Evolutionary conservation across 306 rosid genomes (phyloP).

Genomic region (Styphnolobium japonicum): DNA sequence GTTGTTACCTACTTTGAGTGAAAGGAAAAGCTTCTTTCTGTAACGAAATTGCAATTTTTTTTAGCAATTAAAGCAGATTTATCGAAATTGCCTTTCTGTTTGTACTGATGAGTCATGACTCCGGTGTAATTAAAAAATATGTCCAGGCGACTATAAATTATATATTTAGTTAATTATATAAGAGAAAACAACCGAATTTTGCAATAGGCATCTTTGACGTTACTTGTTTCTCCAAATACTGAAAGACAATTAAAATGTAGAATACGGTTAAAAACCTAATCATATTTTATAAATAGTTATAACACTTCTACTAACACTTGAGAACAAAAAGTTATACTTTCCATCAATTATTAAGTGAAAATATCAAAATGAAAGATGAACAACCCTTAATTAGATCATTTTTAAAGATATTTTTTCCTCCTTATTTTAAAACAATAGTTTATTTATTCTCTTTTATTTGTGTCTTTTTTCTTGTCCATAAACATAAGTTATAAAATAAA

Average conservation of each 20-base stretch:
- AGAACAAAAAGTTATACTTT: too few relatives aligned
- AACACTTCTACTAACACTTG: too few relatives aligned
- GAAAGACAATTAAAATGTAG: background rate
- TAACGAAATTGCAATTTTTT: background rate
- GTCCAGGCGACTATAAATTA: background rate
- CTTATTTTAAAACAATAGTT: too few relatives aligned
- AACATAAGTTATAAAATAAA: too few relatives aligned
- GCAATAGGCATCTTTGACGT: background rate
- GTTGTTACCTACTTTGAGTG: background rate
- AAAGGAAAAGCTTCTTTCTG: background rate
- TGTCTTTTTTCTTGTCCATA: too few relatives aligned
- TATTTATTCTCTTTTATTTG: too few relatives aligned
- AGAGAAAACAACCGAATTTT: background rate
- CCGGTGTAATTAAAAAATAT: background rate
- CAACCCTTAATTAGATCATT: background rate
- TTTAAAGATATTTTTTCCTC: too few relatives aligned
- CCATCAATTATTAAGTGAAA: too few relatives aligned
- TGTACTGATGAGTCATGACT: background rate
- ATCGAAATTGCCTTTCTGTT: background rate
- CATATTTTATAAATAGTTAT: too few relatives aligned
- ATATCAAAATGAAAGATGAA: too few relatives aligned
- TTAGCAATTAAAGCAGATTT: background rate
- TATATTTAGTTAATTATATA: background rate
- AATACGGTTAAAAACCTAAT: background rate
- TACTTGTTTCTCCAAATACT: background rate